Percentiles rank a stretch among this genome's conserved stretches.
Conservation (phyloP, 352 stramenopile species). For the Globisporangium okanoganense region DNA sequence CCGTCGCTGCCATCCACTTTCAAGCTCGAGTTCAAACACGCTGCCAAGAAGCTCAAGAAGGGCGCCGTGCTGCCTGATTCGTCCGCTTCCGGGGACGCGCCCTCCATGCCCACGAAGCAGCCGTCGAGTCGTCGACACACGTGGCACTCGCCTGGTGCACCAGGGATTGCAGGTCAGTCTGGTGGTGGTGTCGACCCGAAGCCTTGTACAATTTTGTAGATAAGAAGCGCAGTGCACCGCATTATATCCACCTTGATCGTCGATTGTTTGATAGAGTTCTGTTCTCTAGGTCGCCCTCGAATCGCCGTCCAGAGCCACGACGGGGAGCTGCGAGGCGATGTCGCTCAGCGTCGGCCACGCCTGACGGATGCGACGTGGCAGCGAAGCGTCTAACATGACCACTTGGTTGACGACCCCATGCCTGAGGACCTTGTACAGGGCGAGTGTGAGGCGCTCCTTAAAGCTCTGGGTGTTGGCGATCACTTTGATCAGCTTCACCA, state of each 20-base stretch:
- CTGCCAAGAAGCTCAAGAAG: constrained; percentile 16
- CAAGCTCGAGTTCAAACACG: constrained; percentile 45
- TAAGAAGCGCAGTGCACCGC: neutral
- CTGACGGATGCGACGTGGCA: constrained; percentile 9
- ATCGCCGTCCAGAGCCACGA: constrained; percentile 5
- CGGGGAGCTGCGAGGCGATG: constrained; percentile 1
- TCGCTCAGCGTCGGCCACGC: constrained; percentile 17
- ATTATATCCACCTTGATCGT: neutral
- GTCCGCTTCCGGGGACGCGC: neutral
- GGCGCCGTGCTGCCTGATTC: constrained; percentile 4
- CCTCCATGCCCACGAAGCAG: neutral
- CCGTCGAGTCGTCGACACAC: constrained; percentile 13
- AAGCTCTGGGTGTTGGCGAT: constrained; percentile 13
- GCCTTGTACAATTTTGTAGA: constrained; percentile 15
- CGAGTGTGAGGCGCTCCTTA: neutral
- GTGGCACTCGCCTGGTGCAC: constrained; percentile 11
- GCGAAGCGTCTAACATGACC: constrained; percentile 20
- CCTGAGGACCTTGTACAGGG: constrained; percentile 17
- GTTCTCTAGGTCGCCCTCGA: neutral
- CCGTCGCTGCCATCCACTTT: constrained; percentile 40
- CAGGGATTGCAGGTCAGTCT: neutral
- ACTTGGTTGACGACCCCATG: constrained; percentile 20
- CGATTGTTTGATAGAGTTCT: too few relatives aligned
- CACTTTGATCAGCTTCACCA: neutral
- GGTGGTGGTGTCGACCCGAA: constrained; percentile 4